Percentiles rank a stretch among this genome's conserved stretches.
phyloP scores from a whole-genome alignment of 2,329 filamentous ascomycete species.

The Aspergillus fijiensis region DNA sequence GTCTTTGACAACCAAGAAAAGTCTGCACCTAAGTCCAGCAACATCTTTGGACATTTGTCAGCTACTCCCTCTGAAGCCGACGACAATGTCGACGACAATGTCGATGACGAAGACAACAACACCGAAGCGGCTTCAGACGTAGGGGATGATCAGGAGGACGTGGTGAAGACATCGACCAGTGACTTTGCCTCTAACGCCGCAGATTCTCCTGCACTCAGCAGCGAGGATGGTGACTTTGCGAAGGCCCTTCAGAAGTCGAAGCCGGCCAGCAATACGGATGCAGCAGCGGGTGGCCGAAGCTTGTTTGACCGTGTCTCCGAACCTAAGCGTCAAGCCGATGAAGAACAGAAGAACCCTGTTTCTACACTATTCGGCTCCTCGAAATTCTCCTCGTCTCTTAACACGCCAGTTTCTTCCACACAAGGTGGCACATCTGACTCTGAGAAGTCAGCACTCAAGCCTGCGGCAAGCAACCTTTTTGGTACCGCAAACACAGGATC shows the following conservation, averaged over 20 bases:
- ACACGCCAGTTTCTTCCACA: slow-evolving; percentile 22
- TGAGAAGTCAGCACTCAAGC: slow-evolving; percentile 15
- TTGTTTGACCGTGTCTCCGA: slow-evolving; percentile 38
- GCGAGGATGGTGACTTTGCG: slow-evolving; percentile 25
- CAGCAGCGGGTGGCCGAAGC: slow-evolving; percentile 29
- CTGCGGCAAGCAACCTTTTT: slow-evolving; percentile 21
- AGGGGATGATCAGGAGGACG: slow-evolving; percentile 22
- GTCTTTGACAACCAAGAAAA: slow-evolving; percentile 31
- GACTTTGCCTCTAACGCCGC: slow-evolving; percentile 13
- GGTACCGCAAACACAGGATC: slow-evolving; percentile 19
- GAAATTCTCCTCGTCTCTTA: slow-evolving; percentile 29
- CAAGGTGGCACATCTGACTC: slow-evolving; percentile 11
- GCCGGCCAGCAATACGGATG: slow-evolving; percentile 12
- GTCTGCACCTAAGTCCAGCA: slow-evolving; percentile 29
- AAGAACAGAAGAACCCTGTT: slow-evolving; percentile 17
- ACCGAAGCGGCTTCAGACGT: slow-evolving; percentile 26
- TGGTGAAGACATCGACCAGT: slow-evolving; percentile 16
- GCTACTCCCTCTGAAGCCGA: slow-evolving; percentile 29
- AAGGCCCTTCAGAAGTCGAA: slow-evolving; percentile 25
- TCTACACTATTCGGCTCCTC: slow-evolving; percentile 26
- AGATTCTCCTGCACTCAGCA: slow-evolving; percentile 15
- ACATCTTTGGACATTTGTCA: slow-evolving; percentile 41
- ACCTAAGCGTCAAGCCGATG: slow-evolving; percentile 25
- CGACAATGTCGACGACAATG: slow-evolving; percentile 27
- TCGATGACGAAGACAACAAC: slow-evolving; percentile 30